A percentile compares a stretch with the other conserved stretches of the same genome.
These are phyloP conservation scores for Talaromyces amestolkiae DNA, from an alignment of 2,329 filamentous ascomycete species.

Conservation along the genomic window DNA sequence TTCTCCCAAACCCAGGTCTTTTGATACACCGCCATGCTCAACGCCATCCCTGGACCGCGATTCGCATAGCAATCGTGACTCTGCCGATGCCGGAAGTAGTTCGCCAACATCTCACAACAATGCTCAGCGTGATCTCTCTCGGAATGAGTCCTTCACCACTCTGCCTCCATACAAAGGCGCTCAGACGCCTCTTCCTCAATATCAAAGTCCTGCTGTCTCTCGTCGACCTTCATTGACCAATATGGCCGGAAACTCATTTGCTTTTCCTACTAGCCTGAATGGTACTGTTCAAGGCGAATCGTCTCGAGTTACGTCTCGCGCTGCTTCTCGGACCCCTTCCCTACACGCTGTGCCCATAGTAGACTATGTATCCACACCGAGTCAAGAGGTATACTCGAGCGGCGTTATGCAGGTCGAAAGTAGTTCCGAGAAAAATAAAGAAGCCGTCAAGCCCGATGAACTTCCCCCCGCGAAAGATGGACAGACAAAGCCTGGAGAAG, in stretches of 20 bases:
- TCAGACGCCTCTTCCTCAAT: constrained; percentile 20
- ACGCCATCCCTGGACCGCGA: not conserved
- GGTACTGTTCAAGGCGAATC: constrained; percentile 11
- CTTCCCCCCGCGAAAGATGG: not conserved
- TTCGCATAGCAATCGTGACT: not conserved
- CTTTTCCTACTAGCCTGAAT: not conserved
- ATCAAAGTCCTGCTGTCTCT: constrained; percentile 17
- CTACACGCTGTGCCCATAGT: not conserved
- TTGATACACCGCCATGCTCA: not conserved
- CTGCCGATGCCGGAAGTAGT: not conserved
- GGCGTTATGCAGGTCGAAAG: not conserved
- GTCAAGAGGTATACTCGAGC: not conserved
- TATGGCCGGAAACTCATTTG: not conserved
- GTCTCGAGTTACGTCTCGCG: constrained; percentile 8
- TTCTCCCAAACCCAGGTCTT: constrained; percentile 4
- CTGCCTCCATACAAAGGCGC: constrained; percentile 16
- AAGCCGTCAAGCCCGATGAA: not conserved
- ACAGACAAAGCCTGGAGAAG: not conserved
- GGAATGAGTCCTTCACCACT: constrained; percentile 14
- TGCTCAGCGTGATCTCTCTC: not conserved
- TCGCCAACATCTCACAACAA: not conserved
- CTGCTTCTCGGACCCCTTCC: constrained; percentile 14
- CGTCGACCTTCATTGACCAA: constrained; percentile 19
- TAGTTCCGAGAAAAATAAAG: not conserved
- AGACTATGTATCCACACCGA: not conserved